Evolutionary conservation across 306 rosid genomes (phyloP).

Genomic region (Cicer judaicum): DNA sequence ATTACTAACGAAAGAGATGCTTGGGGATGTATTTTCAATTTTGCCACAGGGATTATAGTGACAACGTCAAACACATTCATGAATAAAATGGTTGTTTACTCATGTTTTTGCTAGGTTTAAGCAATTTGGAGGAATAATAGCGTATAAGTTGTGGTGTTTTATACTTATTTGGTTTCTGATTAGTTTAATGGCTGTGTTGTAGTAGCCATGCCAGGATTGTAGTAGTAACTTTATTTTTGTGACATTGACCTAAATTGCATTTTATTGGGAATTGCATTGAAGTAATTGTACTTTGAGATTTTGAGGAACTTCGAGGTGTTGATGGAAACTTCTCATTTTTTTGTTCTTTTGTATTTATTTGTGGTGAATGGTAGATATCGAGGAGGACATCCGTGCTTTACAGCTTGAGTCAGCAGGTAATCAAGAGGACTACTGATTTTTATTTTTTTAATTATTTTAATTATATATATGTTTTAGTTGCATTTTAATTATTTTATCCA

Average conservation of each 20-base stretch:
- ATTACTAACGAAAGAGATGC: too few relatives aligned
- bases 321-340: constrained; percentile 27
- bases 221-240: not conserved
- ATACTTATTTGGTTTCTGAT: not conserved
- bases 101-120: not conserved
- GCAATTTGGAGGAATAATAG: not conserved
- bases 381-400: constrained; percentile 84
- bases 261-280: not conserved
- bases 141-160: not conserved
- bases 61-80: too few relatives aligned
- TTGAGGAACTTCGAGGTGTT: constrained; percentile 23
- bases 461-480: not conserved
- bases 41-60: too few relatives aligned
- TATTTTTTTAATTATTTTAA: not conserved
- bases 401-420: constrained; percentile 89
- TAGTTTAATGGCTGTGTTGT: not conserved
- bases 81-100: not conserved
- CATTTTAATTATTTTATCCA: constrained; percentile 30
- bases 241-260: not conserved
- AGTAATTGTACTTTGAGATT: constrained; percentile 29
- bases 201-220: not conserved
- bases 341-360: constrained; percentile 10
- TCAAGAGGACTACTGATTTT: constrained; percentile 32
- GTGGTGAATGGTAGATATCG: constrained; percentile 65
- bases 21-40: too few relatives aligned